Evolutionary conservation across 2,329 filamentous ascomycete species (phyloP), one percentile per base, ranked within the genome.

Genomic region (Aspergillus sp.): DNA sequence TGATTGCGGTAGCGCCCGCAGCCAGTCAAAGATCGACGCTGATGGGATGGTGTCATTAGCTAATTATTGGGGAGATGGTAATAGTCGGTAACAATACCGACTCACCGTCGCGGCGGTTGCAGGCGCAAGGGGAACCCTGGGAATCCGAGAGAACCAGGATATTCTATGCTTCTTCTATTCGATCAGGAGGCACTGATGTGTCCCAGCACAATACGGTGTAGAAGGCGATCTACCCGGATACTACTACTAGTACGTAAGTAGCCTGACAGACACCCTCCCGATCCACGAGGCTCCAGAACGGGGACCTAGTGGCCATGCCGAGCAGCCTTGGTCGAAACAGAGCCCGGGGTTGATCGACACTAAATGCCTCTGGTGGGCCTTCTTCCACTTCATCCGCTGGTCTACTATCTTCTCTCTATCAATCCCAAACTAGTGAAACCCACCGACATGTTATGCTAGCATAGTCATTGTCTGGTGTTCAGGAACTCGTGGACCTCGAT

Each of bases 271-370:
- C 51, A 39, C 38, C 23, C 30, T 23, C n/a, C n/a, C 30, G 53
- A 41, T 57, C 38, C 58, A 63, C 55, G 43, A 63, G 54, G 58
- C 54, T 57, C 55, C 58, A 58, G 56, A 36, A 39, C 53, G 32
- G 52, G 50, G 58, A 36, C 19, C 54, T 60, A 63, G 55, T 63
- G 61, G 58, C 58, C 49, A 45, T 39, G 57, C 50, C 57, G 57
- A 56, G 58, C 52, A 55, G 53, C 53, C 39, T 36, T 30, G 53
- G 55, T 54, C 45, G 52, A 57, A 43, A 49, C 54, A 21, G 28
- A 60, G 53, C 21, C 38, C 47, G 28, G 36, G 58, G 57, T 48
- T 58, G 61, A 63, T 63, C 61, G 61, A 58, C 61, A 57, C 57
- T 54, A 53, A 55, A 17, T 21, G 21, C 12, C 23, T 13, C 38